These are phyloP conservation scores for Pyrenochaeta sp. DNA, from an alignment of 2,329 filamentous ascomycete genomes.

Conservation along the genomic window DNA sequence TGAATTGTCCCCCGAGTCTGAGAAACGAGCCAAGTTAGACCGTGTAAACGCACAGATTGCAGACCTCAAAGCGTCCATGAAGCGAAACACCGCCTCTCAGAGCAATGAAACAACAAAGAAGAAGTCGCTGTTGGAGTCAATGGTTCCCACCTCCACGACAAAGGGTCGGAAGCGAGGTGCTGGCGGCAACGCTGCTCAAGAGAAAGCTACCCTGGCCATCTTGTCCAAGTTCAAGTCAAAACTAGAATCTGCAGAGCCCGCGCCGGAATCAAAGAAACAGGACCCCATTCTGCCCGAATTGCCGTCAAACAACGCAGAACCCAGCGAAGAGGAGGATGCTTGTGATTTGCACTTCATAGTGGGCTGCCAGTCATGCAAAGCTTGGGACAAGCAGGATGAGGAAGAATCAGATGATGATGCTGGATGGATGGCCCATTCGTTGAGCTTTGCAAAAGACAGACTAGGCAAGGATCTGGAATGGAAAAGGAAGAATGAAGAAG, in stretches of 20 bases:
- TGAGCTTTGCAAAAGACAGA: slow-evolving; percentile 88
- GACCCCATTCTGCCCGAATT: slow-evolving; percentile 24
- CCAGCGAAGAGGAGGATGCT: slow-evolving; percentile 53
- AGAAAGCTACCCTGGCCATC: slow-evolving; percentile 66
- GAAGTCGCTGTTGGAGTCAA: slow-evolving; percentile 71
- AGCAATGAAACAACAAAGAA: slow-evolving; percentile 52
- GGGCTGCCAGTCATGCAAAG: slow-evolving; percentile 88
- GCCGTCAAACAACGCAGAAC: slow-evolving; percentile 16
- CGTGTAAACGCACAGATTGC: slow-evolving; percentile 81
- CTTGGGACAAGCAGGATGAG: slow-evolving; percentile 78
- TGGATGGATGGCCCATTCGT: slow-evolving; percentile 84
- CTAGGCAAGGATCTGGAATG: slow-evolving; percentile 90
- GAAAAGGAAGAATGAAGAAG: slow-evolving; percentile 89
- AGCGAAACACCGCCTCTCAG: slow-evolving; percentile 59
- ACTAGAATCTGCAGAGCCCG: slow-evolving; percentile 58
- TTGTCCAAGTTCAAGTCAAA: slow-evolving; percentile 82
- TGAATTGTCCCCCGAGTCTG: slow-evolving; percentile 51
- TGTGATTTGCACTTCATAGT: slow-evolving; percentile 97
- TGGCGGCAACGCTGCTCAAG: slow-evolving; percentile 61
- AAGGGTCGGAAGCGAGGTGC: slow-evolving; percentile 74
- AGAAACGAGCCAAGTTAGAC: slow-evolving; percentile 61
- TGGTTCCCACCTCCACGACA: slow-evolving; percentile 76
- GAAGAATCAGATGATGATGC: slow-evolving; percentile 65
- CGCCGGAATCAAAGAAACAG: slow-evolving; percentile 48
- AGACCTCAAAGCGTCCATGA: slow-evolving; percentile 82